Evolutionary conservation across 768 basidiomycete species (phyloP).

Genomic region (Kwoniella shandongensis): DNA sequence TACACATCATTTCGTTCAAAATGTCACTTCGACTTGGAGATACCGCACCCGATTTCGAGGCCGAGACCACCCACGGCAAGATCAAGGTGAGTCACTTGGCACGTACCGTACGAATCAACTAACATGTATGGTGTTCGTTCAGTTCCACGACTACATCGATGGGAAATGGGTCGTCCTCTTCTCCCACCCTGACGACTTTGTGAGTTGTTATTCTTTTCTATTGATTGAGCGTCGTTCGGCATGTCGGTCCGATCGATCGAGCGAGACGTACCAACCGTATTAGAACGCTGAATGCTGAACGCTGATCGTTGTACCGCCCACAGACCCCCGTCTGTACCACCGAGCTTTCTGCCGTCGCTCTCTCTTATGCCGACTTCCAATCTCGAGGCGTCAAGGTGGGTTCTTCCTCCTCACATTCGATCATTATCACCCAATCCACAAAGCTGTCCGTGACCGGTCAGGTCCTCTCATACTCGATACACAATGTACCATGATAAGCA

Average conservation of each 20-base stretch:
- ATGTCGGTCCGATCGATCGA: too few species aligned
- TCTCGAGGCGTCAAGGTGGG: conserved; percentile 82
- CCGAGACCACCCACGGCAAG: conserved; percentile 77
- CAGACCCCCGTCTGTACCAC: conserved; percentile 61
- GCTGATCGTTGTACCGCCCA: background rate
- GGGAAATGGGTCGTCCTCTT: conserved; percentile 86
- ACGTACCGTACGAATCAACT: background rate
- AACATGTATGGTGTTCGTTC: background rate
- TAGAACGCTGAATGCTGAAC: conserved; percentile 63
- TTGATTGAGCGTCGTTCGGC: too few species aligned
- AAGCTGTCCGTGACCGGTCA: too few species aligned
- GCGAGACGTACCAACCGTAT: too few species aligned
- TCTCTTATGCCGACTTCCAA: conserved; percentile 77
- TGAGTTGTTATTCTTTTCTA: conserved; percentile 27
- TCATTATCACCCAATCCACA: too few species aligned
- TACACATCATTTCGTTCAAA: conserved; percentile 11
- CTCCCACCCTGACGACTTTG: conserved; percentile 74
- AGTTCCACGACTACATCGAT: conserved; percentile 82
- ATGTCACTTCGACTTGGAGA: conserved; percentile 52
- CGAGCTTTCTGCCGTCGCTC: conserved; percentile 93
- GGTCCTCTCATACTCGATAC: too few species aligned
- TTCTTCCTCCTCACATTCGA: conserved; percentile 17
- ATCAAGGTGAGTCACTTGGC: conserved; percentile 65
- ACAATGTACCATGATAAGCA: too few species aligned
- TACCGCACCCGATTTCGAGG: conserved; percentile 83